Evolutionary conservation across 169 alveolate genomes (phyloP).

Genomic region (Miamiensis avidus): DNA sequence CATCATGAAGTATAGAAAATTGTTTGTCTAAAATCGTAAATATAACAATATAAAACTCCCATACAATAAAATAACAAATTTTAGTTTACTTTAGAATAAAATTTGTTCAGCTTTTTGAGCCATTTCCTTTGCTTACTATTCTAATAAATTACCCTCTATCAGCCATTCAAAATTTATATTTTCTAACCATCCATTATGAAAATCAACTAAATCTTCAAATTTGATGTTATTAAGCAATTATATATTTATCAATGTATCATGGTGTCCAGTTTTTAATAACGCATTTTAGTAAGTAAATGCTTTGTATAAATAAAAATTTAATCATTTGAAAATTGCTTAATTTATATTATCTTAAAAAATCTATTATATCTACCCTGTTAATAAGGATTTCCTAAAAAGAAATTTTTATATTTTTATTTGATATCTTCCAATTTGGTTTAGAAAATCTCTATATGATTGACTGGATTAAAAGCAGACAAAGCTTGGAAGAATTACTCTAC

Average conservation of each 20-base stretch:
- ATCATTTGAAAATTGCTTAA: no score
- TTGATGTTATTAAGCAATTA: constrained; percentile 27
- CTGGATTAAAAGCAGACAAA: constrained; percentile 27
- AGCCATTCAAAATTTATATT: constrained; percentile 59
- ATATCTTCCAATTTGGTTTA: constrained; percentile 42
- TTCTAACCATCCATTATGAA: constrained; percentile 35
- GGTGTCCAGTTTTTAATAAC: constrained; percentile 15
- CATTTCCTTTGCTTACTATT: constrained; percentile 47
- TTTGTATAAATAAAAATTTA: no score
- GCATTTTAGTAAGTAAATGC: neutral
- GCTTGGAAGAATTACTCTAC: constrained; percentile 19
- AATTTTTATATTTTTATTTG: constrained; percentile 46
- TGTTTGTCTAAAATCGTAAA: neutral
- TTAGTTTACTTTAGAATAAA: constrained; percentile 9
- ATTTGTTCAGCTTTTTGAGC: constrained; percentile 31
- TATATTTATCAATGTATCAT: constrained; percentile 4
- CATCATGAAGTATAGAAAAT: constrained; percentile 3
- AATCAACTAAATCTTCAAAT: constrained; percentile 51
- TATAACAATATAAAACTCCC: constrained; percentile 5
- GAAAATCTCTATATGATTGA: constrained; percentile 29
- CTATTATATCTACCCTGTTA: no score
- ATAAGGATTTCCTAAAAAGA: constrained; percentile 40
- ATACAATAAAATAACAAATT: neutral
- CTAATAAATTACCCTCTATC: constrained; percentile 59
- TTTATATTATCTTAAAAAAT: no score